Evolutionary conservation across 73 alveolate genomes (phyloP).

Genomic region (Paramecium pentaurelia): DNA sequence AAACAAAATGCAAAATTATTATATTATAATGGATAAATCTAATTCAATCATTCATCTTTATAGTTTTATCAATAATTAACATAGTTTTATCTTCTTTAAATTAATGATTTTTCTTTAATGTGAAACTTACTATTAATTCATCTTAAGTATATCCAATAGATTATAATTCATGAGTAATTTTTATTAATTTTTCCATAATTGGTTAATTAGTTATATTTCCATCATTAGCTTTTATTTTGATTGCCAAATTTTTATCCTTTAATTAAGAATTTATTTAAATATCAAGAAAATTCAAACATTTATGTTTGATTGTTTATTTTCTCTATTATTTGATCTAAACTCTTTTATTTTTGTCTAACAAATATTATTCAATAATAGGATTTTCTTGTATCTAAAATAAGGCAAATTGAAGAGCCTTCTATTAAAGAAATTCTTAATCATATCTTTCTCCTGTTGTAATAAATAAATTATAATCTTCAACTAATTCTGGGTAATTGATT

Average conservation of each 20-base stretch:
- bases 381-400: not conserved
- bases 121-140: not conserved
- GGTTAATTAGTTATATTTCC: not conserved
- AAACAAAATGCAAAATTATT: not conserved
- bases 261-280: not conserved
- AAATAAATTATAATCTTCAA: not conserved
- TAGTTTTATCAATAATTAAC: not conserved
- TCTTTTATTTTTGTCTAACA: not conserved
- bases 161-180: not conserved
- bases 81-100: not conserved
- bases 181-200: not conserved
- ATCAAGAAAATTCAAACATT: not conserved
- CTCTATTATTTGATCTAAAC: not conserved
- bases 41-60: not conserved
- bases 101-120: not conserved
- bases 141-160: not conserved
- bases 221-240: not conserved
- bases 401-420: not conserved
- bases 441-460: not conserved
- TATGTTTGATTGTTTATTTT: not conserved
- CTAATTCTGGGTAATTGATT: not conserved
- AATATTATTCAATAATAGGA: not conserved
- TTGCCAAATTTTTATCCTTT: not conserved
- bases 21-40: not conserved
- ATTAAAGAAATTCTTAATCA: not conserved